phyloP scores from a whole-genome alignment of 1,139 yeast genomes.

The Diutina mesorugosa region DNA sequence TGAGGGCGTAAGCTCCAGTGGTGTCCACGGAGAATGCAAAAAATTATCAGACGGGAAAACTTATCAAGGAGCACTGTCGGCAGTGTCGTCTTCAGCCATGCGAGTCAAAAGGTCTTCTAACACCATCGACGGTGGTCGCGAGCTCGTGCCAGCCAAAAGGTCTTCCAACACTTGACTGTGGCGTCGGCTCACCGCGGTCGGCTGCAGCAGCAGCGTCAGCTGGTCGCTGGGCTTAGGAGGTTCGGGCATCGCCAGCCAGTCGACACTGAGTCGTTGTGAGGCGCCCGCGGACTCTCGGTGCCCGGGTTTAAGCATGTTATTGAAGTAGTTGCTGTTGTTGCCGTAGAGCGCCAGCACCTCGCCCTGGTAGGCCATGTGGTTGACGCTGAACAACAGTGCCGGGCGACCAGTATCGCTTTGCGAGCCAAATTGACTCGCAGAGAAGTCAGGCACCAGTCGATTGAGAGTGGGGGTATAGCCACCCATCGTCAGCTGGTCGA shows the following conservation, averaged over 20 bases:
- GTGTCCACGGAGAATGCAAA: neutral
- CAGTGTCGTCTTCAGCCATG: neutral
- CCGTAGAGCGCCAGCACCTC: neutral
- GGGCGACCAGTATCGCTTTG: neutral
- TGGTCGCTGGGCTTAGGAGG: neutral
- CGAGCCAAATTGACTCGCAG: neutral
- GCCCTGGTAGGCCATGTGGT: neutral
- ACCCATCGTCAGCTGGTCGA: neutral
- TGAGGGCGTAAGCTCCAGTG: neutral
- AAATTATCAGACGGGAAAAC: too few relatives aligned
- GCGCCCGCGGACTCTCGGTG: neutral
- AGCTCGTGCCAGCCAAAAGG: neutral
- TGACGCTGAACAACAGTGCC: neutral
- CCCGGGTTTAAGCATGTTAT: neutral
- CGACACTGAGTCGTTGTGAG: neutral
- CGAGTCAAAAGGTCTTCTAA: slow-evolving; percentile 6
- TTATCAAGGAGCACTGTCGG: too few relatives aligned
- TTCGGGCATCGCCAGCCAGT: neutral
- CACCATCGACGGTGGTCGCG: slow-evolving; percentile 6
- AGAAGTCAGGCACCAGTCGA: neutral
- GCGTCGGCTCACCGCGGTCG: neutral
- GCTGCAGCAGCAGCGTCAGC: neutral
- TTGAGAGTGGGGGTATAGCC: neutral
- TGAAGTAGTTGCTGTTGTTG: neutral
- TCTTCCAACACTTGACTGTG: neutral